Conservation (phyloP, 345 rosid species). For the Populus simonii region DNA sequence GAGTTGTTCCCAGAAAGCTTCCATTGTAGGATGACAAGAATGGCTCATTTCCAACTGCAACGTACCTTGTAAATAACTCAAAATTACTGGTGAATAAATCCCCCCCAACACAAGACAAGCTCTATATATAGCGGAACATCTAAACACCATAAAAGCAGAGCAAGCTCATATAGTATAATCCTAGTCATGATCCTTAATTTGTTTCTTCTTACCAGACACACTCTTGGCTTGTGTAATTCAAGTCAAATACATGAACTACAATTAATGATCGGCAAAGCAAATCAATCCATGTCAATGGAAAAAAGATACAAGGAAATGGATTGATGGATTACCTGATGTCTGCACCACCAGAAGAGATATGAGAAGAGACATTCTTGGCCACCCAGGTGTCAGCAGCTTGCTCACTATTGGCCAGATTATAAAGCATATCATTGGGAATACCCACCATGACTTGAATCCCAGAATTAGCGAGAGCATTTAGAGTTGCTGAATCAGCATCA, state of each 20-base stretch:
- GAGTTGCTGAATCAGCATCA: constrained; percentile 10
- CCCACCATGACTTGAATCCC: constrained; percentile 30
- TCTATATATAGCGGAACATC: neutral
- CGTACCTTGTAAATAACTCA: constrained; percentile 14
- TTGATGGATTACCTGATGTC: constrained; percentile 20
- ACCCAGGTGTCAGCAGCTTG: constrained; percentile 22
- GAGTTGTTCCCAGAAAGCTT: constrained; percentile 11
- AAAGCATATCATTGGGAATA: constrained; percentile 27
- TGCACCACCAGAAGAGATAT: constrained; percentile 13
- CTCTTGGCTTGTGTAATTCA: neutral
- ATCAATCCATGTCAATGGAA: neutral
- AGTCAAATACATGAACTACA: neutral
- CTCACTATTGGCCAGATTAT: neutral
- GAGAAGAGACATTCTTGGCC: constrained; percentile 13
- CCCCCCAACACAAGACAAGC: neutral
- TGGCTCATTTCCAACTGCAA: constrained; percentile 33
- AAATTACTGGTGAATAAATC: neutral
- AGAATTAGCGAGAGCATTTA: constrained; percentile 16
- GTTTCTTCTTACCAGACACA: neutral
- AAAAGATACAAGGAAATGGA: neutral
- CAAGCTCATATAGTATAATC: neutral
- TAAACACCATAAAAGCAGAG: neutral
- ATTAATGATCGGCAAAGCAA: neutral
- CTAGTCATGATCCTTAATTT: neutral
- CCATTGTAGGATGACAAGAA: constrained; percentile 21